These are phyloP conservation scores for Akanthomyces dipterigenus DNA, from an alignment of 2,329 filamentous ascomycete species.

Conservation along the genomic window DNA sequence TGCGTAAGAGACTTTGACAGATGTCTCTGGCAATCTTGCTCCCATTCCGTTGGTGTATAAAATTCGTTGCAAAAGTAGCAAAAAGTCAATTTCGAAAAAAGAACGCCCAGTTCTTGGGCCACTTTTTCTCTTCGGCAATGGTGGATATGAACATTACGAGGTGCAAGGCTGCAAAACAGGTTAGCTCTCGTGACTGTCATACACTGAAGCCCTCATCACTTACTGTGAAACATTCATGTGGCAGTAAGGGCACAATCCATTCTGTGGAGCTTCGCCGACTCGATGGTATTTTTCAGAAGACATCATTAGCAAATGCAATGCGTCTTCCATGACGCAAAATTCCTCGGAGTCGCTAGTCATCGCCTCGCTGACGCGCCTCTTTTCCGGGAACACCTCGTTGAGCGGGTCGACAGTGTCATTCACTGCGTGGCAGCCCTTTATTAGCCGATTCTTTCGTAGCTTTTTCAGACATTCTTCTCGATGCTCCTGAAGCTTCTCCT, in stretches of 20 bases:
- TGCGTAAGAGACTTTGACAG: neutral
- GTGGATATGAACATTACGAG: conserved; percentile 1
- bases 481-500: neutral
- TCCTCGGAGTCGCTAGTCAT: conserved; percentile 1
- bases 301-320: neutral
- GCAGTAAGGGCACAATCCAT: neutral
- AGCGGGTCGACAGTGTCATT: neutral
- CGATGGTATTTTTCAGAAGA: neutral
- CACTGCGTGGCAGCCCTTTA: neutral
- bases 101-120: neutral
- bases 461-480: neutral
- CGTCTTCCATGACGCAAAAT: neutral
- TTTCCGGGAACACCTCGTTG: neutral
- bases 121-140: neutral
- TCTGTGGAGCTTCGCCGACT: neutral
- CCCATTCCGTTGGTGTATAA: neutral
- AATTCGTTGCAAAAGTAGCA: conserved; percentile 8
- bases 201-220: neutral
- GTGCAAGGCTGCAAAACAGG: neutral
- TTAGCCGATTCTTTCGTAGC: neutral
- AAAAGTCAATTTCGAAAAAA: neutral
- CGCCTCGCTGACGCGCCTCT: neutral
- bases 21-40: neutral
- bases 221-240: neutral
- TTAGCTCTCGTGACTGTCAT: neutral